Conservation (phyloP, 306 rosid genomes). For the Acmispon strigosus region DNA sequence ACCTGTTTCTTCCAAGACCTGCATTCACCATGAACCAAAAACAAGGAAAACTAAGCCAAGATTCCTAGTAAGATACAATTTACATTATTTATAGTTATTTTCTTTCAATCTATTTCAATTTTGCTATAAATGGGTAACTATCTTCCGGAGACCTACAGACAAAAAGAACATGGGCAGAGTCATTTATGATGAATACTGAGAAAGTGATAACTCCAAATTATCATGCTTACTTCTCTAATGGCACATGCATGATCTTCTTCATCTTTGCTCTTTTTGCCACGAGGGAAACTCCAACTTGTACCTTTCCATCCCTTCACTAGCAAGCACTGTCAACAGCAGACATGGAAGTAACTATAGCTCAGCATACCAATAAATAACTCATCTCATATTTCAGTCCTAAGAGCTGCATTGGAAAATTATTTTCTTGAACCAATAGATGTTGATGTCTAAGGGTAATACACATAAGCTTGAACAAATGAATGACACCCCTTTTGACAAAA, state of each 20-base stretch:
- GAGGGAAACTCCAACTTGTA: conserved; percentile 99
- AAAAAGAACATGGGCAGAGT: conserved; percentile 3
- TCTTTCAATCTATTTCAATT: conserved; percentile 6
- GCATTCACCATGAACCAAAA: conserved; percentile 31
- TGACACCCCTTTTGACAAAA: neutral
- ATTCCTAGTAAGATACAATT: neutral
- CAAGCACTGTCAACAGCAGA: conserved; percentile 59
- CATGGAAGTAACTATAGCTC: conserved; percentile 12
- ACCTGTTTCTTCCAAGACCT: conserved; percentile 98
- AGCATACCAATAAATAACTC: neutral
- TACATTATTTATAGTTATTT: neutral
- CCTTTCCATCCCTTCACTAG: conserved; percentile 99
- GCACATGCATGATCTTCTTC: conserved; percentile 99
- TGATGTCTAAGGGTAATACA: neutral
- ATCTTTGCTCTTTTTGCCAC: conserved; percentile 95
- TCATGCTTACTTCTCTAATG: conserved; percentile 72
- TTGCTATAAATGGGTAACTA: neutral
- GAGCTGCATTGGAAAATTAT: neutral
- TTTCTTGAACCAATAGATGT: neutral
- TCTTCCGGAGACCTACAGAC: neutral
- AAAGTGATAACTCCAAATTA: neutral
- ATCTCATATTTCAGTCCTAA: neutral
- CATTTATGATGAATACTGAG: neutral
- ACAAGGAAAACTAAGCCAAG: conserved; percentile 9
- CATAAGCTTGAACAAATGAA: neutral